Evolutionary conservation across 2,329 filamentous ascomycete species (phyloP).

Genomic region (Kalmusia sp.): DNA sequence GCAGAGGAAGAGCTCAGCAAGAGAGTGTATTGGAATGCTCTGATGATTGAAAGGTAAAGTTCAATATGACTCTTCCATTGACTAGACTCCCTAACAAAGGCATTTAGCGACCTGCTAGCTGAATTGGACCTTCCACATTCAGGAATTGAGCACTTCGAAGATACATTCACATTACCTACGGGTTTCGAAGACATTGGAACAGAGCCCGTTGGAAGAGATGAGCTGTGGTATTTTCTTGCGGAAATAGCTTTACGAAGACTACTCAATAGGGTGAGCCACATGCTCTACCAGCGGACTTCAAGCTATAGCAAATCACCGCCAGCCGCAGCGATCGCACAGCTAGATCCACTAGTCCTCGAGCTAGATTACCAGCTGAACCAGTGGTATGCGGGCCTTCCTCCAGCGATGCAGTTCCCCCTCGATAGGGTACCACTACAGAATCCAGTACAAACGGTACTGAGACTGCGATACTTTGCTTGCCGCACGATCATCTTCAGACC

Average conservation of each 20-base stretch:
- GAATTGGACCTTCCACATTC: constrained; percentile 84
- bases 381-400: constrained; percentile 82
- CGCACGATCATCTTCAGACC: constrained; percentile 86
- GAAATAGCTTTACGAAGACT: constrained; percentile 81
- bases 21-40: constrained; percentile 83
- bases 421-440: constrained; percentile 71
- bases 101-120: constrained; percentile 69
- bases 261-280: constrained; percentile 78
- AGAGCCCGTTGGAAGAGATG: constrained; percentile 72
- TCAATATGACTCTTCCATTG: neutral
- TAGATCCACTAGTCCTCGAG: constrained; percentile 80
- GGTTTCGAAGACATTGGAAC: constrained; percentile 76
- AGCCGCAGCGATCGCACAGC: constrained; percentile 72
- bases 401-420: constrained; percentile 79
- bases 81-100: neutral
- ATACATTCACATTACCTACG: constrained; percentile 78
- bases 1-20: constrained; percentile 76
- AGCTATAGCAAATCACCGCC: constrained; percentile 42
- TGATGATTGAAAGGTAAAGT: constrained; percentile 72
- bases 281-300: constrained; percentile 75
- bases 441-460: constrained; percentile 79
- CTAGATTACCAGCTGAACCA: constrained; percentile 83
- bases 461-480: constrained; percentile 83
- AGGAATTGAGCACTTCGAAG: constrained; percentile 82
- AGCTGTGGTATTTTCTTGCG: constrained; percentile 85